A percentile compares a stretch with the other conserved stretches of the same genome.
phyloP scores from a whole-genome alignment of 2,329 filamentous ascomycete genomes.

The Raffaelea ambrosiae region DNA sequence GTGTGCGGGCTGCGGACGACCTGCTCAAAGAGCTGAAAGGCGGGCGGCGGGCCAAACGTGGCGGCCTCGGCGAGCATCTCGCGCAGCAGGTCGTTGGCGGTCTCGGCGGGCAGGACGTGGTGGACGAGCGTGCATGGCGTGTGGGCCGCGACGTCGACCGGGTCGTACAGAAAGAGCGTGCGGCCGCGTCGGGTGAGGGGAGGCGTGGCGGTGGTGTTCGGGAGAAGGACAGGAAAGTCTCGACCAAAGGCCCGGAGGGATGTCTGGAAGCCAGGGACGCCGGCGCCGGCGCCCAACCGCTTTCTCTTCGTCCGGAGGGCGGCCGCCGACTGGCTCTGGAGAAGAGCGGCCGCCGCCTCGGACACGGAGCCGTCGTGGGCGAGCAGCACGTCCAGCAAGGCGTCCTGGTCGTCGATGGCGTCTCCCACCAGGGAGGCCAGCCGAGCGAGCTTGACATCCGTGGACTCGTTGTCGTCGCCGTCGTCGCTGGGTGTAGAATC shows the following conservation, averaged over 20 bases:
- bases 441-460: slow-evolving; percentile 81
- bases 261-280: slow-evolving; percentile 45
- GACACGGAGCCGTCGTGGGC: slow-evolving; percentile 70
- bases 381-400: slow-evolving; percentile 70
- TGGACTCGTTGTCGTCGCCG: slow-evolving; percentile 58
- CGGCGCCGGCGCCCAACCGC: background rate
- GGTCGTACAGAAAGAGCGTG: slow-evolving; percentile 76
- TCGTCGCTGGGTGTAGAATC: background rate
- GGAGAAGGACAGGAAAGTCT: background rate
- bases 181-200: slow-evolving; percentile 62
- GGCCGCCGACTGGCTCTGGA: slow-evolving; percentile 13
- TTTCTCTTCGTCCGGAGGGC: slow-evolving; percentile 24
- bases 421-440: slow-evolving; percentile 67
- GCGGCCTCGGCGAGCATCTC: slow-evolving; percentile 63
- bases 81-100: slow-evolving; percentile 64
- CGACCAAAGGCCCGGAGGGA: slow-evolving; percentile 49
- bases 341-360: slow-evolving; percentile 50
- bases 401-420: slow-evolving; percentile 49
- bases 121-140: slow-evolving; percentile 90
- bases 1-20: slow-evolving; percentile 82
- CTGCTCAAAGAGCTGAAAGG: slow-evolving; percentile 80
- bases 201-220: background rate
- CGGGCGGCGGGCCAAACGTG: slow-evolving; percentile 54
- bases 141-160: slow-evolving; percentile 69
- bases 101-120: slow-evolving; percentile 68